A percentile compares a stretch with the other conserved stretches of the same genome.
Evolutionary conservation across 768 basidiomycete genomes (phyloP).

Genomic region (Lentinula boryana): DNA sequence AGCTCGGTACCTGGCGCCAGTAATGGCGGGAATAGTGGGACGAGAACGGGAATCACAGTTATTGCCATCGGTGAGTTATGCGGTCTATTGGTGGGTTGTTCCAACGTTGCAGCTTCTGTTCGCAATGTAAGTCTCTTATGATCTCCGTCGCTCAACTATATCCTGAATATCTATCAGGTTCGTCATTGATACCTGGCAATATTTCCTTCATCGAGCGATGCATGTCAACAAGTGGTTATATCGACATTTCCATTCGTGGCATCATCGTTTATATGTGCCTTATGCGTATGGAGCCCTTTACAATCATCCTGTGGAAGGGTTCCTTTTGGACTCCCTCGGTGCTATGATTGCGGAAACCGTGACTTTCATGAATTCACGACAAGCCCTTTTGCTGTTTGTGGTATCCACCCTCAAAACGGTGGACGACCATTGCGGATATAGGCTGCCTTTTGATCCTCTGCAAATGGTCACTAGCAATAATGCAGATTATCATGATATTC

Average conservation of each 20-base stretch:
- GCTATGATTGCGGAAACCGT: slow-evolving; percentile 69
- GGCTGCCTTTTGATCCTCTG: slow-evolving; percentile 85
- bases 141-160: not conserved
- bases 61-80: slow-evolving; percentile 42
- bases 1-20: slow-evolving; percentile 31
- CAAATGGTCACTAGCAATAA: slow-evolving; percentile 85
- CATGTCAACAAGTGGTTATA: slow-evolving; percentile 90
- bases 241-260: slow-evolving; percentile 86
- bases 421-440: slow-evolving; percentile 93
- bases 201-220: slow-evolving; percentile 90
- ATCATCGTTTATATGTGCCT: slow-evolving; percentile 94
- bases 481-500: slow-evolving; percentile 97
- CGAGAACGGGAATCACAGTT: slow-evolving; percentile 31
- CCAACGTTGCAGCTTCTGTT: slow-evolving; percentile 66
- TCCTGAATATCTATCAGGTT: slow-evolving; percentile 46
- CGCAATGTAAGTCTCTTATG: slow-evolving; percentile 67
- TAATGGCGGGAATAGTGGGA: slow-evolving; percentile 34
- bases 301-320: slow-evolving; percentile 95
- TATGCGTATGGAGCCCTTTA: slow-evolving; percentile 97
- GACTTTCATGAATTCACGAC: slow-evolving; percentile 68
- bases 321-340: slow-evolving; percentile 82
- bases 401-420: slow-evolving; percentile 89
- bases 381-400: slow-evolving; percentile 77
- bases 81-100: slow-evolving; percentile 91
- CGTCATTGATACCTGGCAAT: slow-evolving; percentile 96